These are phyloP conservation scores for Gracilaria domingensis DNA, from an alignment of 23 red algal species.

Conservation along the genomic window DNA sequence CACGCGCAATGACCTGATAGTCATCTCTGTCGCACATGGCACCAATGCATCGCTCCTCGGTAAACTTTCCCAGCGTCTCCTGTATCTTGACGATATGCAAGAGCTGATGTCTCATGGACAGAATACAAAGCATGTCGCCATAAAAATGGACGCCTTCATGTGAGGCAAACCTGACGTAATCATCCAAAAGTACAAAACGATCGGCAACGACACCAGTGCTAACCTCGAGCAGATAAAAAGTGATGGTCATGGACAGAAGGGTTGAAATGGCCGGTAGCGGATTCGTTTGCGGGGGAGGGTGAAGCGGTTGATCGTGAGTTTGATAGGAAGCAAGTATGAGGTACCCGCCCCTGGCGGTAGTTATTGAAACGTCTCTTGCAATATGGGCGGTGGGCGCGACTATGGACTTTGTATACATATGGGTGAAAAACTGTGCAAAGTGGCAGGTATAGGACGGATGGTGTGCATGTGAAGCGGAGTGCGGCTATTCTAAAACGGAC, in stretches of 20 bases:
- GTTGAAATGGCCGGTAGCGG: constrained; percentile 41
- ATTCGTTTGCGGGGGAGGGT: not conserved
- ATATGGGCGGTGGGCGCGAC: constrained; percentile 8
- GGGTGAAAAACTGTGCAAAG: constrained; percentile 62
- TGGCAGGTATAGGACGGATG: constrained; percentile 25
- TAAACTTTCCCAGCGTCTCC: constrained; percentile 52
- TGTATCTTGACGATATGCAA: constrained; percentile 72
- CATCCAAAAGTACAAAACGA: constrained; percentile 64
- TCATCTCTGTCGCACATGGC: constrained; percentile 62
- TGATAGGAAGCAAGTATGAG: constrained; percentile 45
- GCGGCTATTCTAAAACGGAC: not conserved
- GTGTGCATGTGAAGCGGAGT: not conserved
- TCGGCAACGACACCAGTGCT: constrained; percentile 59
- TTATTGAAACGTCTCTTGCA: constrained; percentile 55
- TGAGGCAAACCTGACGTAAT: constrained; percentile 67
- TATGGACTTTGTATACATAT: constrained; percentile 25
- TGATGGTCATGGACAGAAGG: constrained; percentile 42
- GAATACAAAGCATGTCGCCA: constrained; percentile 75
- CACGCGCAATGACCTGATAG: constrained; percentile 51
- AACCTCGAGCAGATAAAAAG: constrained; percentile 61
- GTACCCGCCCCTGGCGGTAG: constrained; percentile 28
- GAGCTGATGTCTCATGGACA: constrained; percentile 69
- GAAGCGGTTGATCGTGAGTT: not conserved
- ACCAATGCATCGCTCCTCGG: constrained; percentile 43
- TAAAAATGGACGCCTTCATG: constrained; percentile 76